Evolutionary conservation across 2,329 filamentous ascomycete species (phyloP).

Genomic region (Phaeomoniella chlamydospora): DNA sequence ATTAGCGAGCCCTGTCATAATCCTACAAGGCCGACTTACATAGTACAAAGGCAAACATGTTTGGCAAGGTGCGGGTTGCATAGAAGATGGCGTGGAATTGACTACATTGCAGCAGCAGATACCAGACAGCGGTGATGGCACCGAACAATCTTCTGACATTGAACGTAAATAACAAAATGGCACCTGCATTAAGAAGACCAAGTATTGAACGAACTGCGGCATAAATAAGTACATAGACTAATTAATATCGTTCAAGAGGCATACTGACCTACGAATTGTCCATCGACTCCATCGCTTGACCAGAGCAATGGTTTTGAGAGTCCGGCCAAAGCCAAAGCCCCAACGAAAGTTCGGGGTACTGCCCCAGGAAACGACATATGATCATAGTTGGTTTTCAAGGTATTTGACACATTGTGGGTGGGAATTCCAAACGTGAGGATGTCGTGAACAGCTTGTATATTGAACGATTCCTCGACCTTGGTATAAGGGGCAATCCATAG

Average conservation of each 20-base stretch:
- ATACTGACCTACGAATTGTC: slow-evolving; percentile 38
- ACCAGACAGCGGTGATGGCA: slow-evolving; percentile 58
- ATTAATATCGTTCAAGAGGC: background rate
- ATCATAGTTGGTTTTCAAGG: slow-evolving; percentile 57
- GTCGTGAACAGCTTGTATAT: slow-evolving; percentile 86
- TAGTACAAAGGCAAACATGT: slow-evolving; percentile 87
- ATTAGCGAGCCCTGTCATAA: no score
- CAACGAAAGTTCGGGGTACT: slow-evolving; percentile 82
- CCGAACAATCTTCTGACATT: slow-evolving; percentile 57
- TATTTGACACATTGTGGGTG: slow-evolving; percentile 34
- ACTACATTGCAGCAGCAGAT: slow-evolving; percentile 57
- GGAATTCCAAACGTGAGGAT: slow-evolving; percentile 71
- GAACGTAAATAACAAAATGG: slow-evolving; percentile 51
- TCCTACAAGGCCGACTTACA: no score
- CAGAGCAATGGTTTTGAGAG: slow-evolving; percentile 52
- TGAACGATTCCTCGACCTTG: slow-evolving; percentile 98
- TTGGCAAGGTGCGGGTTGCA: slow-evolving; percentile 78
- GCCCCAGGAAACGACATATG: slow-evolving; percentile 83
- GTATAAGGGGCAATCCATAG: slow-evolving; percentile 70
- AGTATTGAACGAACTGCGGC: slow-evolving; percentile 55
- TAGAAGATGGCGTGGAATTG: slow-evolving; percentile 95
- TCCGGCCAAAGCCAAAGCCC: slow-evolving; percentile 61
- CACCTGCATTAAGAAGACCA: slow-evolving; percentile 58
- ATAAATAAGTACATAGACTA: background rate
- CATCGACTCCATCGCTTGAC: slow-evolving; percentile 42